Conservation (phyloP, 108 stramenopile species). For the Chaetoceros muelleri region DNA sequence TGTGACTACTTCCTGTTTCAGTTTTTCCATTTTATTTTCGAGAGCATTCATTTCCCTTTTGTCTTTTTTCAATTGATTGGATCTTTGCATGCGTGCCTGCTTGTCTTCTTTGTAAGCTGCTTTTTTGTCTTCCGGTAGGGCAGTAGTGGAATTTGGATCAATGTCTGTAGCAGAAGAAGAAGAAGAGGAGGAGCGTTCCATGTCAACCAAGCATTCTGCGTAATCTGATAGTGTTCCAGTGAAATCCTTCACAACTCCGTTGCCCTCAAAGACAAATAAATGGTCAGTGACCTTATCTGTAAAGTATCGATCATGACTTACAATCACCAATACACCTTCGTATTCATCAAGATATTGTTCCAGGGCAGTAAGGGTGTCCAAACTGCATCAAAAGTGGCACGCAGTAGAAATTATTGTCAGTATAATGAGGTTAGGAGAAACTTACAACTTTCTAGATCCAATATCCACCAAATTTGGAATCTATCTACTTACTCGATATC, state of each 20-base stretch:
- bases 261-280: constrained; percentile 81
- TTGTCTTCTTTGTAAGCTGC: constrained; percentile 55
- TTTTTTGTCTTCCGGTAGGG: constrained; percentile 23
- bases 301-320: constrained; percentile 90
- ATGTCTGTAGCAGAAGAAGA: too few relatives aligned
- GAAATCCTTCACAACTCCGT: constrained; percentile 77
- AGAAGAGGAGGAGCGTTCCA: too few relatives aligned
- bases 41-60: constrained; percentile 56
- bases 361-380: constrained; percentile 70
- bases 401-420: too few relatives aligned
- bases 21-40: constrained; percentile 51
- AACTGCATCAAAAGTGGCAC: too few relatives aligned
- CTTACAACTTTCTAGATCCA: too few relatives aligned
- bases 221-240: constrained; percentile 69
- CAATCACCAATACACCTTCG: constrained; percentile 83
- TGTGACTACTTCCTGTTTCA: constrained; percentile 32
- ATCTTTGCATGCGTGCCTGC: constrained; percentile 37
- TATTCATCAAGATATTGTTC: constrained; percentile 74
- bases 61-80: constrained; percentile 47
- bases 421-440: too few relatives aligned
- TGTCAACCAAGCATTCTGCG: constrained; percentile 59
- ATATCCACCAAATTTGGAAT: too few relatives aligned
- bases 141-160: not conserved
- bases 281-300: constrained; percentile 89
- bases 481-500: too few relatives aligned